Evolutionary conservation across 2,329 filamentous ascomycete genomes (phyloP), one percentile per base, ranked within the genome.

Genomic region (Aspergillus sp.): DNA sequence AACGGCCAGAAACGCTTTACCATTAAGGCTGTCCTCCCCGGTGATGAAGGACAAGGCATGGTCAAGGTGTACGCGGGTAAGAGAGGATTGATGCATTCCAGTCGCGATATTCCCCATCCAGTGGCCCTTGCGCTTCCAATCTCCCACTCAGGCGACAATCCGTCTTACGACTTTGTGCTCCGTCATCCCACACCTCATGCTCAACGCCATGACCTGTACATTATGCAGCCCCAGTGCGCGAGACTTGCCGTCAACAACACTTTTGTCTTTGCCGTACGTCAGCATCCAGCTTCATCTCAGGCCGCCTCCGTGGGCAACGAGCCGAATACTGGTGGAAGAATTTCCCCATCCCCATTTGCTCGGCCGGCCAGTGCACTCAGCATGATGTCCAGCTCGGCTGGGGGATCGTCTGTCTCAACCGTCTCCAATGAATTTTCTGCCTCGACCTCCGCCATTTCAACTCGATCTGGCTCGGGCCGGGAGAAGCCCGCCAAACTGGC

Each of bases 171-270:
- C 49, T 98, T 97, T 67, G 78, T 96, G 41, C 85, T 85, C 35
- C 82, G 93, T 4, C 93, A 98, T 64, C 94, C 94, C 5, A 98
- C 93, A 2, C 93, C 93, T 6, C 93, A 98, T 65, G 93, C 93
- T n/a, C 89, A 95, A 62, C 82, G 91, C 38, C 90, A 98, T 66
- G 93, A 98, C 64, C 83, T 98, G 48, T 98, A 98, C 66, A 87
- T 98, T 52, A 87, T 90, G 40, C 93, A 97, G 63, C 93, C 94
- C 1, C 94, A 98, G 67, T 98, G 93, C 65, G 79, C 85, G 54
- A 81, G 83, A 28, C 75, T 98, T 29, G 90, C 88, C 1, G 76
- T 94, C 47, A 96, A 97, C 73, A 97, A 98, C 64, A 98, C 93
- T 0, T 98, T 96, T 62, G 91, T 98, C 29, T 98, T 98, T 66